Evolutionary conservation across 176 grass and related monocot genomes (phyloP), one percentile per base, ranked within the genome.

Genomic region (Aegilops longissima): DNA sequence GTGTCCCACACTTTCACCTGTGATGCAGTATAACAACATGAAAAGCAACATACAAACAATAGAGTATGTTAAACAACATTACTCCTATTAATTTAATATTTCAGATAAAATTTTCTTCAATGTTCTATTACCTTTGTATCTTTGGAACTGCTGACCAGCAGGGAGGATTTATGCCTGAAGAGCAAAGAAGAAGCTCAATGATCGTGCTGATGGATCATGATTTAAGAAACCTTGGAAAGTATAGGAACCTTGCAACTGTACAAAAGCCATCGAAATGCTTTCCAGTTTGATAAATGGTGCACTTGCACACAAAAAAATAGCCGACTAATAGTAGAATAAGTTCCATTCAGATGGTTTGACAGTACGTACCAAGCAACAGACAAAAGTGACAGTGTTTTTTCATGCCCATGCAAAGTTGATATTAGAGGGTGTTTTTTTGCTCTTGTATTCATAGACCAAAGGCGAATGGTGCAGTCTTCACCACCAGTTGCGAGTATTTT

Each of bases 1-100:
- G 90, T 89, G 81, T 98, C 93, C 96, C 96, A 98, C 79, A 93
- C 90, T 92, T 89, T 93, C 82, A 98, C 86, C 96, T 94, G 42
- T 29, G 79, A 88, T 82, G 17, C 16, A 61, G 24, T 38, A 89
- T 51, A 86, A 4, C 18, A 88, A 67, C 61, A 86, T 76, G 25
- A 56, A 82, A 81, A 69, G 12, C 4, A 68, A 36, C 5, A 64
- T 73, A 14, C 38, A 73, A 59, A 31, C 3, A 79, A 84, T 40
- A 80, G 31, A 45, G 51, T 31, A 31, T 18, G 80, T 75, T 12
- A 23, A 80, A 13, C 9, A 61, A 14, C 12, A 42, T 20, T 20
- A 66, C 59, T 68, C 61, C 58, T 34, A 9, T 62, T 67, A 62
- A 14, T 81, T 14, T 16, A 38, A 40, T 36, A 68, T 35, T 24